phyloP scores from a whole-genome alignment of 129 eudicot genomes.

The Silybum marianum region DNA sequence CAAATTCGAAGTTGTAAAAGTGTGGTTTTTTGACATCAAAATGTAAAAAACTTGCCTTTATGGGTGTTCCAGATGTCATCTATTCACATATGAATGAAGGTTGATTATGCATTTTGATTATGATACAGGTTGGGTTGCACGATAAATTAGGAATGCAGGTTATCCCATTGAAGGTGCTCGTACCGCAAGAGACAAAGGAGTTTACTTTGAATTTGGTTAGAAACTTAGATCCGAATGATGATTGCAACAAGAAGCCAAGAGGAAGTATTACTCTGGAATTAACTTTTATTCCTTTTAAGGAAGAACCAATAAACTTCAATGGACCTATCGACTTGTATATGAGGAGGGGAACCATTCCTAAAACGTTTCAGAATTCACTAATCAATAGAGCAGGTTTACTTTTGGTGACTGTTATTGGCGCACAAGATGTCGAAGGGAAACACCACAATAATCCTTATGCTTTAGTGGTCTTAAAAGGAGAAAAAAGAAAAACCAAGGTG shows the following conservation, averaged over 20 bases:
- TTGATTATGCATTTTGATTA: not conserved
- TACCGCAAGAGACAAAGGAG: constrained; percentile 49
- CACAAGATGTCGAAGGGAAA: constrained; percentile 61
- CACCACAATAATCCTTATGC: constrained; percentile 59
- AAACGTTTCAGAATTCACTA: constrained; percentile 27
- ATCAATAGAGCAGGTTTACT: constrained; percentile 47
- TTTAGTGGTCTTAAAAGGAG: constrained; percentile 56
- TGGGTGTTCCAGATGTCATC: not conserved
- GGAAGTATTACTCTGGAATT: constrained; percentile 57
- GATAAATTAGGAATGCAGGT: constrained; percentile 70
- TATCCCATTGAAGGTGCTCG: constrained; percentile 55
- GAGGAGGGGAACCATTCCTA: constrained; percentile 34
- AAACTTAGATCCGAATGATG: constrained; percentile 45
- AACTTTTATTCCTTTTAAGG: constrained; percentile 55
- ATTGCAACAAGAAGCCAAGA: constrained; percentile 56
- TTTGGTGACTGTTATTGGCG: constrained; percentile 46
- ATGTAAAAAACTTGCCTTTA: not conserved
- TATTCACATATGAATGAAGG: not conserved
- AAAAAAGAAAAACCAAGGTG: constrained; percentile 58
- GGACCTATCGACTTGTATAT: constrained; percentile 37
- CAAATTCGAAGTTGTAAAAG: not conserved
- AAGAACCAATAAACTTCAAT: constrained; percentile 32
- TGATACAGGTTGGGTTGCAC: constrained; percentile 51
- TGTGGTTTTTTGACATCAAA: not conserved
- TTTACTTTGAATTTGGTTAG: constrained; percentile 51